These are phyloP conservation scores for Rutstroemia sp. DNA, from an alignment of 2,329 filamentous ascomycete genomes.

Conservation along the genomic window DNA sequence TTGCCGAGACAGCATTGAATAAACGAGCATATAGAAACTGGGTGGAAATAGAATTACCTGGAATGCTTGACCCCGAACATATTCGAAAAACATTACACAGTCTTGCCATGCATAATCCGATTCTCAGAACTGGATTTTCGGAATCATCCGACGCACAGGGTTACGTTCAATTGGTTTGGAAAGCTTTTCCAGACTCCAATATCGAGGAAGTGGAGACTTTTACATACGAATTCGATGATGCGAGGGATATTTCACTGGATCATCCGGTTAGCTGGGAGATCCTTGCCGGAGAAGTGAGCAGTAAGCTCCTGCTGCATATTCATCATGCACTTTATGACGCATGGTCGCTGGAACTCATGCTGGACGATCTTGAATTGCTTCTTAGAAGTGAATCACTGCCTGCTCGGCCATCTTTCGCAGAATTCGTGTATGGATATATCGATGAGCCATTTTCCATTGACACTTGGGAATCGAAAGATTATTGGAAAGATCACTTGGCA, in stretches of 20 bases:
- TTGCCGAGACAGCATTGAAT: slow-evolving; percentile 61
- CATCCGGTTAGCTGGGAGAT: slow-evolving; percentile 59
- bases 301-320: slow-evolving; percentile 39
- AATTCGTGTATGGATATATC: slow-evolving; percentile 47
- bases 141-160: slow-evolving; percentile 37
- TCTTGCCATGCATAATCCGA: slow-evolving; percentile 50
- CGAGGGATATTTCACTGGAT: slow-evolving; percentile 30
- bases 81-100: slow-evolving; percentile 43
- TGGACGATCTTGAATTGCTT: slow-evolving; percentile 55
- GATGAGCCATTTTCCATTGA: slow-evolving; percentile 20
- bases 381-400: slow-evolving; percentile 10
- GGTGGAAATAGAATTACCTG: slow-evolving; percentile 49
- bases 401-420: slow-evolving; percentile 50
- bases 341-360: slow-evolving; percentile 77
- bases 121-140: slow-evolving; percentile 68
- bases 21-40: slow-evolving; percentile 68
- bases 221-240: slow-evolving; percentile 34
- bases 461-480: slow-evolving; percentile 43
- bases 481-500: slow-evolving; percentile 63
- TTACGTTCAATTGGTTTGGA: slow-evolving; percentile 61
- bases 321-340: slow-evolving; percentile 88
- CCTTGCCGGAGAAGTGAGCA: slow-evolving; percentile 14
- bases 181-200: slow-evolving; percentile 34
- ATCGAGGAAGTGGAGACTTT: slow-evolving; percentile 33
- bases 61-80: slow-evolving; percentile 28